Conservation (phyloP, 1,139 yeast species). For the Ogataea hybrid region DNA sequence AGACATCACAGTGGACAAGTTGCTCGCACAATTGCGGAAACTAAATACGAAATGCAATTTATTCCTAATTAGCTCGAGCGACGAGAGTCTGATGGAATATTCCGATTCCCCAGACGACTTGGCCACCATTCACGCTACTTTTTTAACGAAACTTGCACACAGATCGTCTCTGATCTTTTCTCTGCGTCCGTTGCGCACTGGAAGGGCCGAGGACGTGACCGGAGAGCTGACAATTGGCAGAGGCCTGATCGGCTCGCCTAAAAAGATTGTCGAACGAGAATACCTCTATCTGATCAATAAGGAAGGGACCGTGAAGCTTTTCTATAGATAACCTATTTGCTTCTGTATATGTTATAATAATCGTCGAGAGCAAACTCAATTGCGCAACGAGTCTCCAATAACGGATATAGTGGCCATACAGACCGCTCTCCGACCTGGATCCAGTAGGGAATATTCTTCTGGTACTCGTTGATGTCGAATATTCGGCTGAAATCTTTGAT, state of each 20-base stretch:
- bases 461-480: conserved; percentile 66
- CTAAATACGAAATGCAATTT: conserved; percentile 39
- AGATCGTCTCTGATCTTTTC: conserved; percentile 50
- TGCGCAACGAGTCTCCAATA: conserved; percentile 84
- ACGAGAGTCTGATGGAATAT: conserved; percentile 40
- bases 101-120: conserved; percentile 36
- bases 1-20: conserved; percentile 33
- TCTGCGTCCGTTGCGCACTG: conserved; percentile 69
- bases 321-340: conserved; percentile 39
- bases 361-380: conserved; percentile 89
- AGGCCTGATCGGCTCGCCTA: conserved; percentile 42
- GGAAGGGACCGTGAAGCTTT: conserved; percentile 49
- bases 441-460: conserved; percentile 86
- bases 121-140: conserved; percentile 41
- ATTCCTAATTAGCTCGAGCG: conserved; percentile 34
- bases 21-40: conserved; percentile 38
- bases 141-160: conserved; percentile 48
- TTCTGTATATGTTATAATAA: conserved; percentile 53
- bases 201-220: conserved; percentile 80
- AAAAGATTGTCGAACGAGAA: conserved; percentile 49
- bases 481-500: conserved; percentile 67
- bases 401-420: conserved; percentile 89
- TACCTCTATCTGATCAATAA: conserved; percentile 61
- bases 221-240: conserved; percentile 61
- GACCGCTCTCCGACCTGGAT: conserved; percentile 86